Evolutionary conservation across 495 filamentous ascomycete species (phyloP).

Genomic region (Aspergillus cristatus): DNA sequence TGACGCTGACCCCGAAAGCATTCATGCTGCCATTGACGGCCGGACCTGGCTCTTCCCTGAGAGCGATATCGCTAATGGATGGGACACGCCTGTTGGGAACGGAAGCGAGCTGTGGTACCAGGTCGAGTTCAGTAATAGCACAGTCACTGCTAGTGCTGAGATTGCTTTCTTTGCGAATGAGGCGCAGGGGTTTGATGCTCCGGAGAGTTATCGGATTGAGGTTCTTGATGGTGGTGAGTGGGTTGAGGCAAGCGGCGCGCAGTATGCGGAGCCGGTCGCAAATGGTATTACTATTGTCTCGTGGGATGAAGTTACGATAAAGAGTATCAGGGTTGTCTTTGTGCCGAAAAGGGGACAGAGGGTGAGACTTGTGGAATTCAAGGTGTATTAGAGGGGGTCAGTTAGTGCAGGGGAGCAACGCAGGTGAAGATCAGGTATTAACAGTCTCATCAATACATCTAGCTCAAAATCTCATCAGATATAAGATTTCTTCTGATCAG

Average conservation of each 20-base stretch:
- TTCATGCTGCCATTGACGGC: conserved; percentile 20
- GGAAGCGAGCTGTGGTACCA: conserved; percentile 15
- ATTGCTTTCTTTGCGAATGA: conserved; percentile 13
- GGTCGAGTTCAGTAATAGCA: conserved; percentile 8
- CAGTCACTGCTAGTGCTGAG: conserved; percentile 6
- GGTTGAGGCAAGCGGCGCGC: conserved; percentile 10
- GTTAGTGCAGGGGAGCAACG: too few relatives aligned
- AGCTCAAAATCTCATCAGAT: too few relatives aligned
- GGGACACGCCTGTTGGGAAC: conserved; percentile 13
- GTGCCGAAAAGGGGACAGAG: conserved; percentile 3
- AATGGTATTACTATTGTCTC: conserved; percentile 8
- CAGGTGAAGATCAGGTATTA: too few relatives aligned
- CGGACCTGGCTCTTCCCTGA: conserved; percentile 16
- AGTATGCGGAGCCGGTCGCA: conserved; percentile 3
- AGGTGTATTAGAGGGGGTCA: too few relatives aligned
- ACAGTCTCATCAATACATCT: too few relatives aligned
- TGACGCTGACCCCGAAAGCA: conserved; percentile 8
- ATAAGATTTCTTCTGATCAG: too few relatives aligned
- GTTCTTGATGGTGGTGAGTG: conserved; percentile 4
- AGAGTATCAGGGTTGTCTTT: conserved; percentile 7
- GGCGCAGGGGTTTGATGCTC: conserved; percentile 9
- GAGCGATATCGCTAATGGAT: conserved; percentile 15
- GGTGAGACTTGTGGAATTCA: conserved; percentile 13
- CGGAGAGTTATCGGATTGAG: conserved; percentile 9
- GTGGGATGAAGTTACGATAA: conserved; percentile 4